Evolutionary conservation across 2,329 filamentous ascomycete genomes (phyloP).

Genomic region (Thelonectria blattea): DNA sequence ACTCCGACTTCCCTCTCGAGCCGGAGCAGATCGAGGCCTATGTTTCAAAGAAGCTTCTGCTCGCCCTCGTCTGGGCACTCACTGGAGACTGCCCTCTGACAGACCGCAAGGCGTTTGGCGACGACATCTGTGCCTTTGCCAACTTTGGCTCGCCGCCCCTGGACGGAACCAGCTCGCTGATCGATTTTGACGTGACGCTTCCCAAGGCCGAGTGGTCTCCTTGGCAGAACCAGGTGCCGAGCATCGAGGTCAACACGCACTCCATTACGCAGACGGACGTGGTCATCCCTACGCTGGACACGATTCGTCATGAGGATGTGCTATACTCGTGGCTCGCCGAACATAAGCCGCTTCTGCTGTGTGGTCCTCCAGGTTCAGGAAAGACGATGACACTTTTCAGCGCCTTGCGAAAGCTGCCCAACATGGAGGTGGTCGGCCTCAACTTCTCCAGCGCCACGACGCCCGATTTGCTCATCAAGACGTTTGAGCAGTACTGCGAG

Average conservation of each 20-base stretch:
- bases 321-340: conserved; percentile 99
- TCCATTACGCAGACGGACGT: conserved; percentile 98
- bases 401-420: conserved; percentile 92
- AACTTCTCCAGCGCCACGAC: conserved; percentile 99
- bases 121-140: conserved; percentile 80
- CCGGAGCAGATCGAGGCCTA: conserved; percentile 88
- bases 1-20: conserved; percentile 91
- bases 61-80: conserved; percentile 93
- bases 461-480: conserved; percentile 97
- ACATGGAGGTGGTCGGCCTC: conserved; percentile 98
- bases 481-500: conserved; percentile 99
- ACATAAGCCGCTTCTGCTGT: conserved; percentile 95
- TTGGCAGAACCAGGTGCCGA: conserved; percentile 95
- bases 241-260: conserved; percentile 96
- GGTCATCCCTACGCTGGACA: conserved; percentile 97
- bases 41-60: conserved; percentile 89
- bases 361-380: conserved; percentile 95
- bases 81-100: conserved; percentile 90
- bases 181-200: conserved; percentile 91
- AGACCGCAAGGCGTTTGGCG: conserved; percentile 89
- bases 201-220: conserved; percentile 88
- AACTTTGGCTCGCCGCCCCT: conserved; percentile 85
- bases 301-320: conserved; percentile 97
- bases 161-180: conserved; percentile 81
- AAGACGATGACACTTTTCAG: conserved; percentile 99